A percentile compares a stretch with the other conserved stretches of the same genome.
Conservation (phyloP, 2,329 filamentous ascomycete species). For the Penicillium sp. region DNA sequence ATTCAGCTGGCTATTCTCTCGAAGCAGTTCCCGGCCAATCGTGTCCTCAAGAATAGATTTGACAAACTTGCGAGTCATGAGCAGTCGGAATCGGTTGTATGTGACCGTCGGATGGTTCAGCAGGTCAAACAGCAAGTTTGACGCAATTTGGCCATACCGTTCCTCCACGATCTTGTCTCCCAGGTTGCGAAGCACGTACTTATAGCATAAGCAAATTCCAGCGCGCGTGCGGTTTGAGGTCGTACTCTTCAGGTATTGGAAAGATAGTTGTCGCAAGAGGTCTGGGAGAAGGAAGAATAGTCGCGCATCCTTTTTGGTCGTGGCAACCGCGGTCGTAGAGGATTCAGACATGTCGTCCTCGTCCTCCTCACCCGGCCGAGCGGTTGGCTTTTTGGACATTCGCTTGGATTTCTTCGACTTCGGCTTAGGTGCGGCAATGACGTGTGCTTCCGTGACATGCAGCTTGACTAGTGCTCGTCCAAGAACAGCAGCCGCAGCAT, state of each 20-base stretch:
- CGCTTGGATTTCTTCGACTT: conserved; percentile 75
- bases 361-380: conserved; percentile 71
- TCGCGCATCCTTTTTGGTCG: conserved; percentile 73
- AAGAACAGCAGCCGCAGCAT: conserved; percentile 84
- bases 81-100: conserved; percentile 84
- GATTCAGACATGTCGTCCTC: conserved; percentile 74
- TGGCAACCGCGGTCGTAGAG: conserved; percentile 53
- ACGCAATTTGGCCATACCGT: conserved; percentile 80
- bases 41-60: conserved; percentile 83
- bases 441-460: conserved; percentile 67
- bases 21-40: conserved; percentile 79
- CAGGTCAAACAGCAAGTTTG: conserved; percentile 79
- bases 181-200: conserved; percentile 76
- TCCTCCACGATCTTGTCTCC: conserved; percentile 83
- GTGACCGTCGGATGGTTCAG: conserved; percentile 76
- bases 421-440: conserved; percentile 61
- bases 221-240: conserved; percentile 82
- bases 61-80: conserved; percentile 84
- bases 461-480: conserved; percentile 82
- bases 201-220: conserved; percentile 86
- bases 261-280: conserved; percentile 77
- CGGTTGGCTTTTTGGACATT: conserved; percentile 66
- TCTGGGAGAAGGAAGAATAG: conserved; percentile 77
- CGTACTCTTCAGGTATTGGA: conserved; percentile 77
- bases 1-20: conserved; percentile 85